Evolutionary conservation across 2,329 filamentous ascomycete species (phyloP), one percentile per base, ranked within the genome.

Genomic region (Xylariaceae sp.): DNA sequence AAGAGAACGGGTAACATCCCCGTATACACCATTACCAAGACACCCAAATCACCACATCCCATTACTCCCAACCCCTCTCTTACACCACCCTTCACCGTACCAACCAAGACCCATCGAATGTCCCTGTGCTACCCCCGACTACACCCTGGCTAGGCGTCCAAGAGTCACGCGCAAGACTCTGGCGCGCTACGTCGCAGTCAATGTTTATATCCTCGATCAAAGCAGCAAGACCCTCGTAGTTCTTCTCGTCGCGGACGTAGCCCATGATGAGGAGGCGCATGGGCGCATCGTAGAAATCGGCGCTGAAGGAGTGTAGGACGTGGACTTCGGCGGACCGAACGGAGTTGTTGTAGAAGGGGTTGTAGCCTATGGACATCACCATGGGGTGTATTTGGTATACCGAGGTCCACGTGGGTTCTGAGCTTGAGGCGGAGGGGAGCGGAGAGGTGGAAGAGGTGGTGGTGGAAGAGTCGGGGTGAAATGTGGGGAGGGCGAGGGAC

Each of bases 341-440:
- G 5, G 80, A 85, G 76, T 99, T 97, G 68, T 91, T 90, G 79
- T 96, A 99, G 72, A 91, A 97, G 0, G 94, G 94, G 71, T 97
- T 99, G 80, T 91, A 97, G 40, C 94, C 94, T 58, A 96, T 92
- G 53, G 84, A 89, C 85, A 96, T 88, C 58, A 95, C 90, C 80
- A 95, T 94, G 1, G 89, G 89, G 69, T 86, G 89, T 49, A 94
- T 75, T 40, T 66, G 62, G 61, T 61, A 70, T n/a, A n/a, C n/a
- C n/a, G n/a, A n/a, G n/a, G n/a, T n/a, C n/a, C n/a, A n/a, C n/a
- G n/a, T n/a, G n/a, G n/a, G n/a, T n/a, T n/a, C n/a, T n/a, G n/a
- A n/a, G n/a, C n/a, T n/a, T n/a, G n/a, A n/a, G n/a, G n/a, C 60
- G 62, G 54, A 42, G 42, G 46, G 45, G 48, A 52, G 44, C 40